These are phyloP conservation scores for Cladophialophora exuberans DNA, from an alignment of 2,329 filamentous ascomycete genomes.

Conservation along the genomic window DNA sequence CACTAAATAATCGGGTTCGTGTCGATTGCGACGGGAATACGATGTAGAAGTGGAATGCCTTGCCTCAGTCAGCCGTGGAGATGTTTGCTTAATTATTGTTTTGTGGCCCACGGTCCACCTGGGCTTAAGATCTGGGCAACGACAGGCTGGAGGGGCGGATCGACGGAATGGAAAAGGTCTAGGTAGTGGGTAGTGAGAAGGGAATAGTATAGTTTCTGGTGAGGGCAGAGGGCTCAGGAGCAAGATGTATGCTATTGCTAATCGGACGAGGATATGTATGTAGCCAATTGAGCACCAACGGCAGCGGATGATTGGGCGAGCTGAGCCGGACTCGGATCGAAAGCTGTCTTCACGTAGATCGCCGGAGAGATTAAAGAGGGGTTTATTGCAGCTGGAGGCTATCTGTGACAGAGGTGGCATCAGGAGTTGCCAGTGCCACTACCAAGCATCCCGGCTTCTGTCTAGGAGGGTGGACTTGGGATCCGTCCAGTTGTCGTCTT, in stretches of 20 bases:
- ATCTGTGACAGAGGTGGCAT: too few relatives aligned
- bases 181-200: constrained; percentile 11
- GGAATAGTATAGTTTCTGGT: too few relatives aligned
- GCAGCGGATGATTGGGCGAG: neutral
- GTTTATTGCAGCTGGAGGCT: too few relatives aligned
- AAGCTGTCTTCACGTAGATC: neutral
- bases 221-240: too few relatives aligned
- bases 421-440: too few relatives aligned
- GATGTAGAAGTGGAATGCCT: too few relatives aligned
- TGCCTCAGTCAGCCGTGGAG: neutral
- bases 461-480: neutral
- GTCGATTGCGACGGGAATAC: too few relatives aligned
- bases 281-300: constrained; percentile 14
- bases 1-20: too few relatives aligned
- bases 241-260: constrained; percentile 29
- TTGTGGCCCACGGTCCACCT: constrained; percentile 1
- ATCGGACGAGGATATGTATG: constrained; percentile 23
- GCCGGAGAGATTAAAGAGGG: neutral
- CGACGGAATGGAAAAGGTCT: constrained; percentile 5
- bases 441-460: constrained; percentile 4
- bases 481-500: neutral
- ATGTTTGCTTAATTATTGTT: constrained; percentile 16
- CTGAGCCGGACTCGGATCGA: constrained; percentile 6
- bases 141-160: constrained; percentile 1
- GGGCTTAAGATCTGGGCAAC: constrained; percentile 8